These are phyloP conservation scores for Aspergillus nanangensis DNA, from an alignment of 495 filamentous ascomycete genomes.

Conservation along the genomic window DNA sequence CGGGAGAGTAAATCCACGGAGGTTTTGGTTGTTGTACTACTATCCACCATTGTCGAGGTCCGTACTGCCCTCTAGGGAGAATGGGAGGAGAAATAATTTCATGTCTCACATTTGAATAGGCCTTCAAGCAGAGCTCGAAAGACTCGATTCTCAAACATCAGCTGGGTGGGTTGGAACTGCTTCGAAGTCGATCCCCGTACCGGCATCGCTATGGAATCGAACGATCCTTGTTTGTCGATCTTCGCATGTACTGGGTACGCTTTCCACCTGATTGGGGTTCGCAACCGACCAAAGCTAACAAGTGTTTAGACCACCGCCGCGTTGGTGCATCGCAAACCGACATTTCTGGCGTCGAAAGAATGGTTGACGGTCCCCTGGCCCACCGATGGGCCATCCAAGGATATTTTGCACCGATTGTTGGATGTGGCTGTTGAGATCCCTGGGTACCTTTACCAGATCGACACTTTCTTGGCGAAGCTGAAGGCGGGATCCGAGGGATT, in stretches of 20 bases:
- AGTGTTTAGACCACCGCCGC: slow-evolving; percentile 23
- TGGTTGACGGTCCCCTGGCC: slow-evolving; percentile 24
- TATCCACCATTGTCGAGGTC: slow-evolving; percentile 24
- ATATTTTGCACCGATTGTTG: slow-evolving; percentile 20
- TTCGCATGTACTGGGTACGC: slow-evolving; percentile 24
- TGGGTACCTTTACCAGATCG: slow-evolving; percentile 15
- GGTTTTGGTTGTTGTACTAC: slow-evolving; percentile 16
- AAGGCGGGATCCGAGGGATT: neutral
- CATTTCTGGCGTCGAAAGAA: slow-evolving; percentile 18
- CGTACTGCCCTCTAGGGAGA: too few species aligned
- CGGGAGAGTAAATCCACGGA: slow-evolving; percentile 18
- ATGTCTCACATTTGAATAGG: slow-evolving; percentile 9
- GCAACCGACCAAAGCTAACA: too few species aligned
- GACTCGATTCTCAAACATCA: slow-evolving; percentile 21
- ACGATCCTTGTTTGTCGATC: slow-evolving; percentile 22
- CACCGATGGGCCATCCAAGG: slow-evolving; percentile 11
- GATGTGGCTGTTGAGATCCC: slow-evolving; percentile 26
- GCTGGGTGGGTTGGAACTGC: slow-evolving; percentile 19
- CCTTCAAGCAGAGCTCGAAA: slow-evolving; percentile 22
- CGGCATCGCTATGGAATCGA: slow-evolving; percentile 23
- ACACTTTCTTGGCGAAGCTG: slow-evolving; percentile 11
- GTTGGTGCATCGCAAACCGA: slow-evolving; percentile 17
- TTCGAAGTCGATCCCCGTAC: slow-evolving; percentile 18
- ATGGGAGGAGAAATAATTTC: too few species aligned
- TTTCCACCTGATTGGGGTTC: neutral